Base-by-base conservation (phyloP, 306 rosid genomes). In the Castanopsis chinensis region DNA sequence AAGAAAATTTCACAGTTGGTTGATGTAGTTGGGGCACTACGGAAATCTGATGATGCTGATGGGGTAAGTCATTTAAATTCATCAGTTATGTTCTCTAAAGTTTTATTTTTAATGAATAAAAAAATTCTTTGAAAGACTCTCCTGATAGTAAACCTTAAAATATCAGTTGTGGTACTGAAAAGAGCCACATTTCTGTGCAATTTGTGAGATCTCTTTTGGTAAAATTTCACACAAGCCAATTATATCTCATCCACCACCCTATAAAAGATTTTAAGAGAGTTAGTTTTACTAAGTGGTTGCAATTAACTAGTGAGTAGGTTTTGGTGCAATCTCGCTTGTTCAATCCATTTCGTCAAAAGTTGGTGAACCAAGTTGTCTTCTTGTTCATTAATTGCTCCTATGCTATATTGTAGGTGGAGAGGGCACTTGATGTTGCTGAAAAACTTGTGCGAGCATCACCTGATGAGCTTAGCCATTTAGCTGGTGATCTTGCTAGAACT, bases 381-480 rank as follows among this genome's bases (percentile, higher is more conserved):
- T 74, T 55, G 71, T 74, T 72, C 17, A 41, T 83, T 43, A 5
- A n/a, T 79, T 76, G 77, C 68, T 57, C 58, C 19, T 78, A 45
- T 59, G 11, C 67, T 35, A 23, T 63, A 43, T 77, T 85, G 75
- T 86, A 95, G 99, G 94, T 90, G 77, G 97, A 91, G 87, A 90
- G 86, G 79, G 99, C 99, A 72, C 87, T 95, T 80, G 95, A 90
- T 83, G 91, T 91, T 72, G 90, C 92, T 64, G 99, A 95, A 82
- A 90, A 88, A 69, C 94, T 95, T 76, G 81, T 95, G 72, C 89
- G 97, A 84, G 94, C 97, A 49, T 91, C 98, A 33, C 99, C 99
- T 1, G 99, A 95, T 60, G 99, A 95, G 85, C 97, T 95, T 55
- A 88, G 86, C 84, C 92, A 90, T 18, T 73, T 91, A 43, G 97